Conservation (phyloP, 1,284 basidiomycete genomes). For the Sporisorium graminicola region DNA sequence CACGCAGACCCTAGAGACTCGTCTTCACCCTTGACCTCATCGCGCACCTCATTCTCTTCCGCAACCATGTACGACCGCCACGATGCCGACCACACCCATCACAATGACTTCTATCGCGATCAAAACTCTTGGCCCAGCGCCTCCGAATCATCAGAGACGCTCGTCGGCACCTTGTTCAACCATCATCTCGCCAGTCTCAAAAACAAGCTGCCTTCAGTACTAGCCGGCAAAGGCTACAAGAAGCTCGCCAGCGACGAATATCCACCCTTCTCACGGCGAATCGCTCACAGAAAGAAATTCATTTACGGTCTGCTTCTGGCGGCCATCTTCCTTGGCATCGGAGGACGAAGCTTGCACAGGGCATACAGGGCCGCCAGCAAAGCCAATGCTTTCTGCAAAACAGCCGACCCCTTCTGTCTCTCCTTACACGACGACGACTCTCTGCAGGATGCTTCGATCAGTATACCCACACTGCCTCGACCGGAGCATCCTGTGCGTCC, state of each 20-base stretch:
- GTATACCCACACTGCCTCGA: conserved; percentile 23
- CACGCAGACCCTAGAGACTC: not conserved
- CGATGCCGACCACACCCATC: not conserved
- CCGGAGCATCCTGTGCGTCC: conserved; percentile 14
- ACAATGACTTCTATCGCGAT: conserved; percentile 1
- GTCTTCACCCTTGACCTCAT: conserved; percentile 10
- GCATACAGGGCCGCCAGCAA: not conserved
- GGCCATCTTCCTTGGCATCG: conserved; percentile 27
- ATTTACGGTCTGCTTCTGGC: conserved; percentile 25
- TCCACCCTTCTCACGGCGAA: not conserved
- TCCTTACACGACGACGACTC: conserved; percentile 42
- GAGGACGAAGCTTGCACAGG: conserved; percentile 7
- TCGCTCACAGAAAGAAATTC: conserved; percentile 11
- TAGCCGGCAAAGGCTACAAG: conserved; percentile 12
- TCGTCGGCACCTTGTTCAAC: conserved; percentile 14
- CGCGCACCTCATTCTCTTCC: conserved; percentile 27
- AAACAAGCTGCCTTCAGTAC: conserved; percentile 10
- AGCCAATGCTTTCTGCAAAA: not conserved
- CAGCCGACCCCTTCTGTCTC: not conserved
- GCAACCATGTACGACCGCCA: conserved; percentile 14
- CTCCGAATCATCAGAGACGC: conserved; percentile 22
- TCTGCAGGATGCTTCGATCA: conserved; percentile 25
- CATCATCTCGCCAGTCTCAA: conserved; percentile 23
- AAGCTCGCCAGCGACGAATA: conserved; percentile 11
- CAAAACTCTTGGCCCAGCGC: conserved; percentile 5